A percentile compares a stretch with the other conserved stretches of the same genome.
phyloP scores from a whole-genome alignment of 78 protist genomes.

The Dictyostelium citrinum region DNA sequence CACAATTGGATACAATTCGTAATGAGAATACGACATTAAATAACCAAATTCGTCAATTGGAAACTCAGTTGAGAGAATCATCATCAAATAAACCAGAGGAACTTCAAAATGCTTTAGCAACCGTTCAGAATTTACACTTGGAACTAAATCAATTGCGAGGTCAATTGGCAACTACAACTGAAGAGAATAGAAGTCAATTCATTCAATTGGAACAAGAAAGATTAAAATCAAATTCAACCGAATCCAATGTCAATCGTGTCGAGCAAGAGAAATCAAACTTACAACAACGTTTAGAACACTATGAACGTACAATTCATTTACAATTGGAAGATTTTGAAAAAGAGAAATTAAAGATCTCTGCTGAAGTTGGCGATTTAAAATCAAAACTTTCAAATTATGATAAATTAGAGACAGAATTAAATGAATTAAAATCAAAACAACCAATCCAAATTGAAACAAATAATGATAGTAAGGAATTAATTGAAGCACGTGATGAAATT shows the following conservation, averaged over 20 bases:
- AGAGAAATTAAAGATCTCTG: not conserved
- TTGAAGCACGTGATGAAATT: not conserved
- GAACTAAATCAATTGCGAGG: constrained; percentile 8
- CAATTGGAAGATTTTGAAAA: constrained; percentile 48
- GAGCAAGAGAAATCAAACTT: constrained; percentile 28
- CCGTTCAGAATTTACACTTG: not conserved
- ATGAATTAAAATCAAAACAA: not conserved
- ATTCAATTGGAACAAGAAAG: constrained; percentile 61
- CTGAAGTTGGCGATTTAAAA: constrained; percentile 5
- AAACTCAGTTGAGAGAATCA: not conserved
- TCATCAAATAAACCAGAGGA: constrained; percentile 1
- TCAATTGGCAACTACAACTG: not conserved
- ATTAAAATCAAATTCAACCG: constrained; percentile 14
- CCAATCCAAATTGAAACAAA: not conserved
- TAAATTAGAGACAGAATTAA: not conserved
- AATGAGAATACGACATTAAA: constrained; percentile 1
- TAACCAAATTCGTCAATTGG: not conserved
- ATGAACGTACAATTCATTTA: not conserved
- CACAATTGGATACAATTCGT: constrained; percentile 5
- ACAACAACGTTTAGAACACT: constrained; percentile 43
- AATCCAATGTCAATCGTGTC: not conserved
- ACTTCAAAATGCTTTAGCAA: not conserved
- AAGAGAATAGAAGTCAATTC: constrained; percentile 30
- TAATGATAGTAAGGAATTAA: not conserved
- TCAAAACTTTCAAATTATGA: not conserved